Base-by-base conservation (phyloP, 2,329 filamentous ascomycete species). In the Cordyceps cicadae region DNA sequence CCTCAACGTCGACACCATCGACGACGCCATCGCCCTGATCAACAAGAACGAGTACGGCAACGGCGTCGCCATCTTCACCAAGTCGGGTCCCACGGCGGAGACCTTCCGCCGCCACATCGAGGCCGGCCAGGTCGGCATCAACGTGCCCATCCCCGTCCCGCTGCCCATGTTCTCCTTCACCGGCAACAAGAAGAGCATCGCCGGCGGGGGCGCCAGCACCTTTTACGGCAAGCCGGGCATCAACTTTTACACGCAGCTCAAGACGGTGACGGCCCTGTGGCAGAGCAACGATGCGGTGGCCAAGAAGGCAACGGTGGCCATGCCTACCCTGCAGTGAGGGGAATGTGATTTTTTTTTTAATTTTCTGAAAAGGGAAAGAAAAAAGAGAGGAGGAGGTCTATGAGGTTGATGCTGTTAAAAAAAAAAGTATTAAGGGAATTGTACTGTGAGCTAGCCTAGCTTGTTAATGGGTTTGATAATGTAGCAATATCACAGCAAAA, bases 201-300 rank as follows among this genome's bases (percentile, higher is more conserved):
- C 94, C 0, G 94, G 93, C 59, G 92, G 92, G 57, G 93, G 94
- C 63, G 89, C 90, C 43, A 96, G 85, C 77, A 96, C 92, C 17
- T 97, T 99, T 74, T 99, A 99, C 76, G 94, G 94, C 66, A 89
- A 90, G 75, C 90, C 92, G 0, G 94, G 93, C 26, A 76, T 99
- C 72, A 87, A 89, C 71, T 99, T 99, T 73, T 97, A 96, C 76
- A 99, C 94, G 3, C 94, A 97, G 78, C 84, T 89, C 71, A 97
- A 99, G 89, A 99, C 94, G 3, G 94, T 99, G 54, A 99, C 94
- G 58, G 88, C 90, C 66, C 77, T 95, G 72, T 99, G 94, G 94
- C 85, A 86, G 70, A 86, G 83, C 63, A 86, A 92, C 70, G 92
- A 97, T 77, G 92, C 91, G 0, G 83, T 94, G 54, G 87, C 86